phyloP scores from a whole-genome alignment of 2,329 filamentous ascomycete species.

The Penicillium sp. region DNA sequence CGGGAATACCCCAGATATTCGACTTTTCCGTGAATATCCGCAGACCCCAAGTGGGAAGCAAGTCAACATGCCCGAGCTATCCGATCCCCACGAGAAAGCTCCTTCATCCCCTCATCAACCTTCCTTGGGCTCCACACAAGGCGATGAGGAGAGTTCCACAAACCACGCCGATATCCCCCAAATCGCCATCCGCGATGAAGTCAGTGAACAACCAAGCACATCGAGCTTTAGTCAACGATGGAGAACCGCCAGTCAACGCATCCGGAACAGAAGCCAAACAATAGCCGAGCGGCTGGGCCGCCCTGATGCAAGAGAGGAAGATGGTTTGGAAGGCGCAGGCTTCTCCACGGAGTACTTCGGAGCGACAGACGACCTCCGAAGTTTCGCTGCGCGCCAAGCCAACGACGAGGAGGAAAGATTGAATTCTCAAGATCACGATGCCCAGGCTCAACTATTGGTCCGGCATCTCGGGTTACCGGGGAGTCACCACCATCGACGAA shows the following conservation, averaged over 20 bases:
- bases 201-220: constrained; percentile 7
- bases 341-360: constrained; percentile 23
- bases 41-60: background rate
- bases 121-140: constrained; percentile 1
- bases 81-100: constrained; percentile 13
- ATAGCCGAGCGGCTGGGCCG: constrained; percentile 24
- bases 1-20: background rate
- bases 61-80: constrained; percentile 3
- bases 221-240: constrained; percentile 14
- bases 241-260: constrained; percentile 21
- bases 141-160: background rate
- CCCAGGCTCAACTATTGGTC: constrained; percentile 23
- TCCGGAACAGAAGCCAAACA: constrained; percentile 17
- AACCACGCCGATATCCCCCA: background rate
- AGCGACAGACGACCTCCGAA: constrained; percentile 23
- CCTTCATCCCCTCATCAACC: constrained; percentile 3
- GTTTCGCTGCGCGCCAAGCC: constrained; percentile 19
- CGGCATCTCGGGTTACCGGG: constrained; percentile 16
- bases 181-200: background rate
- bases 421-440: constrained; percentile 8
- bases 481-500: background rate
- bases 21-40: background rate
- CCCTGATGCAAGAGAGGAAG: constrained; percentile 21
- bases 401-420: constrained; percentile 19
- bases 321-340: constrained; percentile 20